Conservation (phyloP, 345 rosid species). For the Luvunga scandens region DNA sequence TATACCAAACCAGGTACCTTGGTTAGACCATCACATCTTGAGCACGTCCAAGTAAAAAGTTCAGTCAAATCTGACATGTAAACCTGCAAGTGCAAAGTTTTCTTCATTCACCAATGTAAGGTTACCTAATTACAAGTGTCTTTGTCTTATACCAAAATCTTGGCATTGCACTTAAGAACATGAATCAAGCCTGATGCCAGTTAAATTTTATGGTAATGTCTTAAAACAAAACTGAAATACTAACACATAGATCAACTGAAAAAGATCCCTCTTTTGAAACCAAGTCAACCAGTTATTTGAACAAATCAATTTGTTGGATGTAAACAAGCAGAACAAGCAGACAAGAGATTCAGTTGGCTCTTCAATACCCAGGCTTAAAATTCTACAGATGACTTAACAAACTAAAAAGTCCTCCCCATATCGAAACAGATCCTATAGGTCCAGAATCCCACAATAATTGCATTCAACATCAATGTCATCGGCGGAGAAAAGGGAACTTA, state of each 20-base stretch:
- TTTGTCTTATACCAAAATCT: background rate
- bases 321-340: background rate
- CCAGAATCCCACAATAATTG: background rate
- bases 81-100: slow-evolving; percentile 45
- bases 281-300: background rate
- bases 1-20: slow-evolving; percentile 37
- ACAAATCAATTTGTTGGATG: background rate
- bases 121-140: background rate
- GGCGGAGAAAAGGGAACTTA: slow-evolving; percentile 29
- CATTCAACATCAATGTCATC: slow-evolving; percentile 6
- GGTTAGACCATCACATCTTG: slow-evolving; percentile 75
- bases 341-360: background rate
- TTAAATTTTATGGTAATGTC: background rate
- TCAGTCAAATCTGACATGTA: slow-evolving; percentile 78
- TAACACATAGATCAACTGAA: background rate
- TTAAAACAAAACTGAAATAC: background rate
- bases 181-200: background rate
- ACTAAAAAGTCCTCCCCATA: background rate
- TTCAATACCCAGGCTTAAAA: background rate
- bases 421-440: background rate
- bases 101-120: slow-evolving; percentile 1
- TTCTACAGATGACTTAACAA: background rate
- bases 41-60: slow-evolving; percentile 86
- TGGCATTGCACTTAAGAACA: background rate
- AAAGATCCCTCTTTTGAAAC: background rate